Base-by-base conservation (phyloP, 2,329 filamentous ascomycete species). In the Diplodia seriata region DNA sequence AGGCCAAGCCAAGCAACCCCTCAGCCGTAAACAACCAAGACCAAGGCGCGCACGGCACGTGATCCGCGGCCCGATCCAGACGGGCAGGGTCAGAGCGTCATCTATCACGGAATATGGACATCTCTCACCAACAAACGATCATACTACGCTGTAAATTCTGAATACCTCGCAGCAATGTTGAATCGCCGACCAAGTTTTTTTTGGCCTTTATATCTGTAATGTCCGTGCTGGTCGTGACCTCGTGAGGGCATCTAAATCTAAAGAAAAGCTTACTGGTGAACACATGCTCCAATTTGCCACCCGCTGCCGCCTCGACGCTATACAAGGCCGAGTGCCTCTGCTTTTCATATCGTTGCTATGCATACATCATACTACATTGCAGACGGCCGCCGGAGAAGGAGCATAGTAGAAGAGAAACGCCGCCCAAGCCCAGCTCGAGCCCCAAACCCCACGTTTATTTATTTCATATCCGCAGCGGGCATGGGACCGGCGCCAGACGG, bases 391-490 rank as follows among this genome's bases (percentile, higher is more conserved):
- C 54, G 31, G 29, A n/a, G 29, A 31, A 31, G 18, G 70, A 71
- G 43, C 43, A 47, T n/a, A 71, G 68, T 68, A 72, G 73, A 72
- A 75, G 67, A 59, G 61, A 36, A 43, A 68, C 69, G 72, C 72
- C 71, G 72, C 74, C 69, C 67, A 55, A 64, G 69, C 73, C 72
- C 69, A 68, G 73, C 75, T 74, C 72, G 72, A 64, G 47, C 71
- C 69, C 55, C 54, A 15, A 38, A 5, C 12, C n/a, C 18, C 20
- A 36, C 36, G 31, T 38, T 50, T 66, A 55, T 69, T 43, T 33
- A 68, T 31, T 40, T 18, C 1, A 65, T 68, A 71, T 69, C 68
- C 70, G 71, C 72, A 51, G 63, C 26, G 5, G 40, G 23, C 40
- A 49, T 33, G 12, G 66, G 38, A 5, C 56, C 56, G 29, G 54